Base-by-base conservation (phyloP, 768 basidiomycete species). In the Psilocybe azurescens region DNA sequence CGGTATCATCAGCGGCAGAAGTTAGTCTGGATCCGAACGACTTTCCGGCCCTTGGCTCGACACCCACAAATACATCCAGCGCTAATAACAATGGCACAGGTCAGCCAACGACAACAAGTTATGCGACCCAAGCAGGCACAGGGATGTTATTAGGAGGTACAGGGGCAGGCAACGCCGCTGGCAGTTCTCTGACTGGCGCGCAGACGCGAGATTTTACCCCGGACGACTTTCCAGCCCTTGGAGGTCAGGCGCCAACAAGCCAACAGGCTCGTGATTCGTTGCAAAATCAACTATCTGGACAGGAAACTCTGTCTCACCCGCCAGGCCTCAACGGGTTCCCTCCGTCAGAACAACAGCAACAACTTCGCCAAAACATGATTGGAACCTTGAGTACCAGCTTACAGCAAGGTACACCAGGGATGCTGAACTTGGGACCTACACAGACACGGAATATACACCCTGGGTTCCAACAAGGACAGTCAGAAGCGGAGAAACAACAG, bases 151-250 rank as follows among this genome's bases (percentile, higher is more conserved):
- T 86, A 67, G 83, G 79, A 56, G 79, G 75, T 67, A 65, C 75
- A 58, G 70, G 71, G 50, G 75, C 75, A 58, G 78, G 77, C 52
- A 80, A 80, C 36, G 68, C 75, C 47, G 72, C 75, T 64, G 76
- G 75, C 53, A 71, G 74, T 58, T 69, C 74, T 52, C 72, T 76
- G 44, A 75, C 69, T 50, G 68, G 74, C 59, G 75, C 72, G 63
- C 82, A 84, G 66, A 75, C 84, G 59, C 80, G 88, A 70, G 88
- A 90, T 73, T 91, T 95, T 63, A 90, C 89, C n/a, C 86, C 89
- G 44, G 93, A 94, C 67, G 94, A 95, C 78, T 95, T 95, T 73
- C 94, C 94, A 54, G 94, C 94, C 16, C 79, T 95, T 29, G 90
- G 93, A 10, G 90, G 89, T 56, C 88, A 85, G 66, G 76, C 79